Conservation (phyloP, 768 basidiomycete genomes). For the Chalciporus chontae region DNA sequence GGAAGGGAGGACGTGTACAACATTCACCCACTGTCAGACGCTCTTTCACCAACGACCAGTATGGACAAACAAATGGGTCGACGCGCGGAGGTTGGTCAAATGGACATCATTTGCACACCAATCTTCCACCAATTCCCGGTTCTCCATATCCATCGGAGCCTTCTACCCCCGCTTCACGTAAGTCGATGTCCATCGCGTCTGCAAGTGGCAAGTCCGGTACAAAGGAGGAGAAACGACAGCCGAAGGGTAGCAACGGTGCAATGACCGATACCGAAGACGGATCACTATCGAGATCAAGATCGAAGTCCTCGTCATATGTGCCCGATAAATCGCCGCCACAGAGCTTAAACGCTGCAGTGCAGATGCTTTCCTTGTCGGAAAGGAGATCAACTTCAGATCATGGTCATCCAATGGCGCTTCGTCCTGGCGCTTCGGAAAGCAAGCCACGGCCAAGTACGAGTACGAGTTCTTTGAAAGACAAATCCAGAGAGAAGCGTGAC, state of each 20-base stretch:
- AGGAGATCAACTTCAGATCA: constrained; percentile 28
- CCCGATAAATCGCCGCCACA: constrained; percentile 59
- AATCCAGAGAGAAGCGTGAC: constrained; percentile 30
- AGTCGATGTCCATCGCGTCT: constrained; percentile 35
- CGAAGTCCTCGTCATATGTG: constrained; percentile 54
- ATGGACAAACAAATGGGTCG: constrained; percentile 23
- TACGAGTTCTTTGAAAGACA: constrained; percentile 21
- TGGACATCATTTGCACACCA: constrained; percentile 29
- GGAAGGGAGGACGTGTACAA: constrained; percentile 25
- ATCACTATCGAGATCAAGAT: constrained; percentile 43
- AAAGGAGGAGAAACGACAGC: constrained; percentile 33
- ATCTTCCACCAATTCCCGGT: constrained; percentile 63
- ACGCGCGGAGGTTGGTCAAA: constrained; percentile 33
- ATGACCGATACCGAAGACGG: constrained; percentile 33
- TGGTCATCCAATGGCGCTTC: constrained; percentile 18
- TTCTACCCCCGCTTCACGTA: constrained; percentile 53
- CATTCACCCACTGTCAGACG: constrained; percentile 27
- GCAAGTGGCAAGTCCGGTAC: constrained; percentile 31
- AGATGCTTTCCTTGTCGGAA: constrained; percentile 47
- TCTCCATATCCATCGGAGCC: constrained; percentile 66
- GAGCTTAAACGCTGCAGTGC: constrained; percentile 68
- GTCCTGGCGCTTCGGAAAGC: constrained; percentile 18
- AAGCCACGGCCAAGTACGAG: constrained; percentile 33
- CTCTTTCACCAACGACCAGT: constrained; percentile 31
- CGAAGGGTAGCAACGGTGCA: constrained; percentile 23